Evolutionary conservation across 2,329 filamentous ascomycete species (phyloP).

Genomic region (Fusarium sp.): DNA sequence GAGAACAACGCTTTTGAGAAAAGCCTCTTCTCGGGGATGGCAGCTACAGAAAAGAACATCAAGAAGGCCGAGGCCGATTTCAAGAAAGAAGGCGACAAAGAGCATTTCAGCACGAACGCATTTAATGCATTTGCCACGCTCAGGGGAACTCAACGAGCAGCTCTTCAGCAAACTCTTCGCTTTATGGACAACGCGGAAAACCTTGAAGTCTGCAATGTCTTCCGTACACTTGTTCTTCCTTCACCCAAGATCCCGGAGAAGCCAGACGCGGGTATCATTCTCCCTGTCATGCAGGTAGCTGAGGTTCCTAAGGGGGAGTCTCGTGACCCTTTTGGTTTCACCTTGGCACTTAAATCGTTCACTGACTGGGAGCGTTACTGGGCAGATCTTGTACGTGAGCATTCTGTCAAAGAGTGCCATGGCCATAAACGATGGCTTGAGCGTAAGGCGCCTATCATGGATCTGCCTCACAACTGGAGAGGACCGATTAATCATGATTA

Average conservation of each 20-base stretch:
- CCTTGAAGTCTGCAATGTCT: conserved; percentile 52
- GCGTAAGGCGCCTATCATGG: conserved; percentile 39
- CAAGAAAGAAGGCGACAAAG: conserved; percentile 7
- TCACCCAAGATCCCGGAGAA: conserved; percentile 24
- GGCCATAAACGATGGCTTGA: conserved; percentile 7
- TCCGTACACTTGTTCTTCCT: conserved; percentile 56
- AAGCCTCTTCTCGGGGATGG: conserved; percentile 49
- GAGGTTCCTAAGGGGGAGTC: conserved; percentile 43
- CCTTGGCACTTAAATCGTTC: conserved; percentile 45
- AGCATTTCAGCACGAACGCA: neutral
- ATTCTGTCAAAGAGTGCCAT: conserved; percentile 38
- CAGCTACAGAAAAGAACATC: conserved; percentile 33
- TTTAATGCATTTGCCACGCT: conserved; percentile 52
- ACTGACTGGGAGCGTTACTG: conserved; percentile 35
- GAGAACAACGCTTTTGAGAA: conserved; percentile 56
- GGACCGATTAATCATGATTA: conserved; percentile 40
- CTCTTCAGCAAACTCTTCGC: conserved; percentile 59
- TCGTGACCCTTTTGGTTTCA: conserved; percentile 49
- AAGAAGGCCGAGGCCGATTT: conserved; percentile 15
- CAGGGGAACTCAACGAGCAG: conserved; percentile 61
- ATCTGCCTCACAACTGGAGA: conserved; percentile 44
- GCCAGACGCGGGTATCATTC: conserved; percentile 43
- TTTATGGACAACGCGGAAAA: conserved; percentile 57
- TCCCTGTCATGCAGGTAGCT: conserved; percentile 37
- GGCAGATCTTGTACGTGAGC: conserved; percentile 33